Percentiles rank a stretch among this genome's conserved stretches.
phyloP scores from a whole-genome alignment of 371 early-diverging fungal genomes.

The Nematocida sp. region DNA sequence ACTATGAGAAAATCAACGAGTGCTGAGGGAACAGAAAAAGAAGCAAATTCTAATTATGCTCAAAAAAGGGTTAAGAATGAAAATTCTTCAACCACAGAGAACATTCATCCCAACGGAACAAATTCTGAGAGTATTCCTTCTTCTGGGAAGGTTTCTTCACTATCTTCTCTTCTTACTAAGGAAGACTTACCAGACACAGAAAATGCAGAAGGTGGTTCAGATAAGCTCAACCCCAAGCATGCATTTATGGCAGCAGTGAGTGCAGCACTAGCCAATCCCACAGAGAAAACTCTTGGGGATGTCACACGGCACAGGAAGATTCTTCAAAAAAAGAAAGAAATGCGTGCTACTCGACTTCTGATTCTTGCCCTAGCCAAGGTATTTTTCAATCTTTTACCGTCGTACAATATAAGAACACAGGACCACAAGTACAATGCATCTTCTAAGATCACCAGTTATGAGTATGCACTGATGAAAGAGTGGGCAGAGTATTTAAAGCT shows the following conservation, averaged over 20 bases:
- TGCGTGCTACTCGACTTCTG: conserved; percentile 23
- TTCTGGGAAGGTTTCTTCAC: too few relatives aligned
- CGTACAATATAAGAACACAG: conserved; percentile 47
- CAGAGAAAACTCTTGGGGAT: conserved; percentile 31
- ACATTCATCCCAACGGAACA: too few relatives aligned
- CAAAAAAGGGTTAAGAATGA: too few relatives aligned
- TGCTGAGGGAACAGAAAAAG: too few relatives aligned
- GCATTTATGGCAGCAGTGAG: conserved; percentile 9
- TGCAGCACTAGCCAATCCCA: conserved; percentile 31
- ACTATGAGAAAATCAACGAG: too few relatives aligned
- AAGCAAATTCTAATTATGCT: too few relatives aligned
- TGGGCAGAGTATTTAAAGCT: conserved; percentile 46
- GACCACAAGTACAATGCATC: conserved; percentile 48
- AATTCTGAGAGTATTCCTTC: too few relatives aligned
- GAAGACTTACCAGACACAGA: background rate
- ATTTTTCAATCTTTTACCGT: conserved; percentile 46
- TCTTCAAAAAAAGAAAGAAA: conserved; percentile 36
- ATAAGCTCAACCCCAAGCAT: conserved; percentile 26
- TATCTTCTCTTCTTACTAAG: background rate
- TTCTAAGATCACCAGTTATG: conserved; percentile 38
- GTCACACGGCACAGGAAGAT: conserved; percentile 2
- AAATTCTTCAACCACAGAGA: too few relatives aligned
- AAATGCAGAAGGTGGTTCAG: background rate
- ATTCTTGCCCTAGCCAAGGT: conserved; percentile 46
- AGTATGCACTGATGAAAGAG: conserved; percentile 47